These are phyloP conservation scores for Auricularia auricula-judae DNA, from an alignment of 768 basidiomycete genomes.

Conservation along the genomic window DNA sequence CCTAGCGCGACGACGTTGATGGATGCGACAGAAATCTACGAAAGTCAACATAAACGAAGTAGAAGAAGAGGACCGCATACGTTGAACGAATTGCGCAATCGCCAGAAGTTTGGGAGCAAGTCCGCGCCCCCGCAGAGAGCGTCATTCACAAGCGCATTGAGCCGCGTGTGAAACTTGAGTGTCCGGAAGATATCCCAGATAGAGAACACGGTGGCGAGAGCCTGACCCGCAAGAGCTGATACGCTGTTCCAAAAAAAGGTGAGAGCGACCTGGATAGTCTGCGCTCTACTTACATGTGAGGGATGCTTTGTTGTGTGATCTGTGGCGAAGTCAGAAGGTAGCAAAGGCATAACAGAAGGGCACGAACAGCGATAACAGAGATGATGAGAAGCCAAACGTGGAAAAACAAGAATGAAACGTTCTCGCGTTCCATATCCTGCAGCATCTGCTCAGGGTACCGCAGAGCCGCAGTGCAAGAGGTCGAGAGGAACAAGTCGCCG, in stretches of 20 bases:
- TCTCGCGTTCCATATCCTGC: background rate
- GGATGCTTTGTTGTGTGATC: background rate
- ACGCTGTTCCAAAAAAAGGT: constrained; percentile 10
- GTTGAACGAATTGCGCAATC: constrained; percentile 22
- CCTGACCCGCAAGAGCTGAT: constrained; percentile 34
- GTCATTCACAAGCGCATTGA: constrained; percentile 24
- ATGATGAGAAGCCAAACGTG: background rate
- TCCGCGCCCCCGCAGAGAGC: constrained; percentile 30
- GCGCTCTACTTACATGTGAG: background rate
- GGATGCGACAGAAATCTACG: constrained; percentile 42
- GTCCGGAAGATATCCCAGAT: constrained; percentile 30
- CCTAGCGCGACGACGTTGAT: constrained; percentile 33
- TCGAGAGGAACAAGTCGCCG: background rate
- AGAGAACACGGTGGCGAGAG: constrained; percentile 37
- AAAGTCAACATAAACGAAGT: constrained; percentile 16
- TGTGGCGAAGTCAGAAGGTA: no score
- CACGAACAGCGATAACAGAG: background rate
- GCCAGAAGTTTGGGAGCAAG: constrained; percentile 34
- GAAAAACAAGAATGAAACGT: background rate
- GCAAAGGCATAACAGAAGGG: no score
- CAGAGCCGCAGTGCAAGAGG: background rate
- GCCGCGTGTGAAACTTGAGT: constrained; percentile 20
- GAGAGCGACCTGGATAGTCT: no score
- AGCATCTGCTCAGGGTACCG: background rate
- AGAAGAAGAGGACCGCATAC: constrained; percentile 20